A percentile compares a stretch with the other conserved stretches of the same genome.
Conservation (phyloP, 2,329 filamentous ascomycete genomes). For the Graphium sp. region DNA sequence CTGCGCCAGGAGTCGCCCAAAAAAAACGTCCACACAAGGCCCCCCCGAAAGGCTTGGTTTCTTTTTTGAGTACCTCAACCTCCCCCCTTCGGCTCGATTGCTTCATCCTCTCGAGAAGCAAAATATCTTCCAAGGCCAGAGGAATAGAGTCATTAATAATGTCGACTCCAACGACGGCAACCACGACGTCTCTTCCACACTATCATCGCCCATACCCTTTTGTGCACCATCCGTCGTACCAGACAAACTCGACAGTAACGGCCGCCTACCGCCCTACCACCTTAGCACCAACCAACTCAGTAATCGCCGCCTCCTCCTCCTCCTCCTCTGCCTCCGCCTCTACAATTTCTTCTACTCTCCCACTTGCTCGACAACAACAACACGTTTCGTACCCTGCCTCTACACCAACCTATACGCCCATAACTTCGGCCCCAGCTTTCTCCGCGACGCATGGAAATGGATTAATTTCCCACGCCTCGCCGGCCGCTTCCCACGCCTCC, state of each 20-base stretch:
- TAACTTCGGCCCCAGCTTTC: conserved; percentile 1
- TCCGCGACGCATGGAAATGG: not conserved
- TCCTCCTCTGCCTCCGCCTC: conserved; percentile 9
- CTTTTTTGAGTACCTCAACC: too few relatives aligned
- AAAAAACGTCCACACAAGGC: too few relatives aligned
- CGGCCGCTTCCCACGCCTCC: conserved; percentile 4
- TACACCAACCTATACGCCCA: conserved; percentile 3
- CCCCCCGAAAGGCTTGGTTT: too few relatives aligned
- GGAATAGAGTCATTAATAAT: too few relatives aligned
- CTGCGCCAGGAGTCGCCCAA: too few relatives aligned
- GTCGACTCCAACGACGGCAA: conserved; percentile 70
- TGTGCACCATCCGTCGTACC: conserved; percentile 31
- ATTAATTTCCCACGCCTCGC: conserved; percentile 11
- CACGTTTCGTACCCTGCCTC: too few relatives aligned
- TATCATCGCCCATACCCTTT: conserved; percentile 51
- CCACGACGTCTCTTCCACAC: conserved; percentile 44
- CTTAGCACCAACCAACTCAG: conserved; percentile 4
- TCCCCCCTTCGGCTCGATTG: too few relatives aligned
- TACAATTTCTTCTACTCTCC: conserved; percentile 2
- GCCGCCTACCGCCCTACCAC: conserved; percentile 13
- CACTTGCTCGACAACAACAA: not conserved
- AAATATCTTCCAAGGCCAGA: too few relatives aligned
- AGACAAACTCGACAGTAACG: conserved; percentile 23
- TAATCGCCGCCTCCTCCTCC: conserved; percentile 13
- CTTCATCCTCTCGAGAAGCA: conserved; percentile 6